These are phyloP conservation scores for Trichophyton mentagrophytes DNA, from an alignment of 2,329 filamentous ascomycete species.

Conservation along the genomic window DNA sequence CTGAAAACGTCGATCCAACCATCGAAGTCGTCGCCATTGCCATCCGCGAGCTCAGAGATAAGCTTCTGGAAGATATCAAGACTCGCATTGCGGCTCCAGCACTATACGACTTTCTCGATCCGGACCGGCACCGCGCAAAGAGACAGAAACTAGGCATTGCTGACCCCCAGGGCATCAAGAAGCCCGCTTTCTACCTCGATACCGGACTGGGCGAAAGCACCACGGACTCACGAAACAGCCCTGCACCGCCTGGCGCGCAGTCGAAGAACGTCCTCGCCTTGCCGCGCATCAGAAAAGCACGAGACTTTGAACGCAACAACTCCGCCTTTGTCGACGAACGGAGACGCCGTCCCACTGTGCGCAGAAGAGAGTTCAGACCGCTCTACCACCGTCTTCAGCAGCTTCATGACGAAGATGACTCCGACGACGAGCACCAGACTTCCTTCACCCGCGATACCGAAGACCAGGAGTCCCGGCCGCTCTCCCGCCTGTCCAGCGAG, in stretches of 20 bases:
- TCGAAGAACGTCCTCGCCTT: constrained; percentile 50
- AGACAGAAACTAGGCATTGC: constrained; percentile 65
- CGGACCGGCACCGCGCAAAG: constrained; percentile 65
- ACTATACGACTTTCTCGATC: constrained; percentile 70
- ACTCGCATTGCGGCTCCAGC: constrained; percentile 71
- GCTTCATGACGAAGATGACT: constrained; percentile 67
- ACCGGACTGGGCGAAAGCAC: constrained; percentile 46
- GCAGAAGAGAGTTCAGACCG: constrained; percentile 56
- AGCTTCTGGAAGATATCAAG: constrained; percentile 78
- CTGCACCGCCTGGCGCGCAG: constrained; percentile 23
- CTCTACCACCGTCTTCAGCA: constrained; percentile 68
- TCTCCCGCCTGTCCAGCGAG: constrained; percentile 52
- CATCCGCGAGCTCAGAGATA: constrained; percentile 68
- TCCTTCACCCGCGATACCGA: constrained; percentile 65
- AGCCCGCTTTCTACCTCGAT: constrained; percentile 44
- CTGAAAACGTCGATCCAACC: constrained; percentile 82
- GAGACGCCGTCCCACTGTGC: constrained; percentile 39
- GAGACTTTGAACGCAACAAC: constrained; percentile 45
- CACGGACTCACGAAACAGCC: constrained; percentile 37
- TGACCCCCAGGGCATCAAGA: constrained; percentile 50
- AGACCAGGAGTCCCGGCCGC: constrained; percentile 68
- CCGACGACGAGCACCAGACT: constrained; percentile 65
- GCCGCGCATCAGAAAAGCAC: constrained; percentile 60
- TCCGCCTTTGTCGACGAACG: constrained; percentile 58
- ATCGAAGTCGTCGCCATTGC: constrained; percentile 68